Evolutionary conservation across 768 basidiomycete genomes (phyloP).

Genomic region (Rhodotorula sphaerocarpa): DNA sequence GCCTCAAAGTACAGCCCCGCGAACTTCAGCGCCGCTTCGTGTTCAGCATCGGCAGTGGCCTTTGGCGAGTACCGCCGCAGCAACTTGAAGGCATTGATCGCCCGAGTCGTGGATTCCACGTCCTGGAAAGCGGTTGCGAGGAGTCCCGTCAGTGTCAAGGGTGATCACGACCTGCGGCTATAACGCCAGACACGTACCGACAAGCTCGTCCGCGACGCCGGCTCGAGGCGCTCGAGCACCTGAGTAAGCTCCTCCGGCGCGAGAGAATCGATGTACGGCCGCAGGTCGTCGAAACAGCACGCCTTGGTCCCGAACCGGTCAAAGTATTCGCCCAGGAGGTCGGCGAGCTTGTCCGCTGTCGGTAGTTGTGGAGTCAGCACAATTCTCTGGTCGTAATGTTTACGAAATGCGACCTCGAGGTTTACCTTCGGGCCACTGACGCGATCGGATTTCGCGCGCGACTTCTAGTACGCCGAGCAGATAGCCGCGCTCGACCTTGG

Average conservation of each 20-base stretch:
- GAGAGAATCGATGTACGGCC: conserved; percentile 54
- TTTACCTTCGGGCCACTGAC: conserved; percentile 43
- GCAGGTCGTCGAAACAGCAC: conserved; percentile 79
- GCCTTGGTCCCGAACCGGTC: conserved; percentile 66
- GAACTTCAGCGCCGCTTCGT: conserved; percentile 51
- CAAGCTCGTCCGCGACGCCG: too few species aligned
- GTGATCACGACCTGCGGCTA: too few species aligned
- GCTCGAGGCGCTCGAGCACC: too few species aligned
- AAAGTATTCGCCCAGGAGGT: conserved; percentile 61
- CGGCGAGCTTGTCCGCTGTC: conserved; percentile 5
- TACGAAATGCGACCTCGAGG: conserved; percentile 37
- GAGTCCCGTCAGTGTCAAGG: too few species aligned
- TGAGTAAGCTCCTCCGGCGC: conserved; percentile 50
- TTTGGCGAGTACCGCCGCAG: conserved; percentile 51
- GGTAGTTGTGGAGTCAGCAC: neutral
- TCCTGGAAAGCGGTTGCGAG: too few species aligned
- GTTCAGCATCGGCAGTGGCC: conserved; percentile 55
- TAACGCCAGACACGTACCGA: too few species aligned
- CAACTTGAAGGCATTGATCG: conserved; percentile 69
- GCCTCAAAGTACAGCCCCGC: conserved; percentile 58
- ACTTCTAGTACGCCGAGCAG: conserved; percentile 62
- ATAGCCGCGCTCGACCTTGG: conserved; percentile 63
- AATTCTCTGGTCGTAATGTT: neutral
- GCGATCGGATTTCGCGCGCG: conserved; percentile 48
- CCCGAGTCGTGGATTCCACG: conserved; percentile 53